Base-by-base conservation (phyloP, 805 yeast genomes). In the Saccharomycopsis sp. region DNA sequence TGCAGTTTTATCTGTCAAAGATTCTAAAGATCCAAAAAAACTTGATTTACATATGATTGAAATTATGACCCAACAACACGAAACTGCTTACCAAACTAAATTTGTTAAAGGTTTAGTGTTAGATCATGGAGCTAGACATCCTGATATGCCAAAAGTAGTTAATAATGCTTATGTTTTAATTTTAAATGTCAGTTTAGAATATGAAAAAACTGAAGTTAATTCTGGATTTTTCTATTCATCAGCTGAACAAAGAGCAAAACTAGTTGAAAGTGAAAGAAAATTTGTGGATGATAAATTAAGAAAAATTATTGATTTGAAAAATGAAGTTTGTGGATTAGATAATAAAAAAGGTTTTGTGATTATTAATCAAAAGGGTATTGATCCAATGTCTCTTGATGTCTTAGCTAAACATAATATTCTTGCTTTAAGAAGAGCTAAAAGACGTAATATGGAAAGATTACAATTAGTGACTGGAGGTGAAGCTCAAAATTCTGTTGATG, bases 111-210 rank as follows among this genome's bases (percentile, higher is more conserved):
- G 98, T 34, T 72, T 92, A 51, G 98, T 92, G 28, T 70, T 92
- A 49, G 98, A 92, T 60, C 98, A 92, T 59, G 98, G 98, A 51
- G 96, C 96, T 14, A 76, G 98, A 59, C 98, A 92, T 67, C 98
- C 98, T 34, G 98, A 92, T 62, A 92, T 92, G 98, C 98, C 98
- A 44, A 82, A 78, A 50, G 64, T 77, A 41, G 79, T 92, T 15
- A 72, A 74, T 49, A 85, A 92, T 59, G 96, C 96, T 2, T 67
- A 74, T 54, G 77, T 92, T 26, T 70, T 92, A 56, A 92, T 85
- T 40, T 71, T 92, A 52, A 92, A 92, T 59, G 98, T 92, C 34
- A 84, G 95, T 4, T 67, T 92, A 52, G 98, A 92, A 62, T 92
- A 92, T 61, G 98, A 92, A 59, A 92, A 92, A 67, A 86, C 96